Conservation (phyloP, 352 stramenopile species). For the Phytophthora pseudosyringae region DNA sequence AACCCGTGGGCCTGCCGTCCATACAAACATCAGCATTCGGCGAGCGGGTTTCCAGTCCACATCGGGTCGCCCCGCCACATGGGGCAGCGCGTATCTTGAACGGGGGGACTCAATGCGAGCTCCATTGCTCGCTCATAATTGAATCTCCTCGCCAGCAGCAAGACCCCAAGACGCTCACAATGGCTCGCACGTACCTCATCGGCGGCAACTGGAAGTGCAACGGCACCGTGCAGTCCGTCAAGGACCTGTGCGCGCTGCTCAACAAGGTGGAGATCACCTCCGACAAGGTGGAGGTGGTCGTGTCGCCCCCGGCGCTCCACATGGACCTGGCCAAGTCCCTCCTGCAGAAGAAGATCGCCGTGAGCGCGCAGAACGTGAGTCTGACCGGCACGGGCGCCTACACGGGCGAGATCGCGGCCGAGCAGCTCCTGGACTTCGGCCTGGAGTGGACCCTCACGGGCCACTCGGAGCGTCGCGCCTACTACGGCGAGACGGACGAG, state of each 20-base stretch:
- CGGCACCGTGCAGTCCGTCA: constrained; percentile 83
- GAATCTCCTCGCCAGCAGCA: constrained; percentile 18
- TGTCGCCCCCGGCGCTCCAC: constrained; percentile 74
- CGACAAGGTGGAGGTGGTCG: constrained; percentile 75
- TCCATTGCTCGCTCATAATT: constrained; percentile 19
- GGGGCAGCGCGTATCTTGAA: constrained; percentile 1
- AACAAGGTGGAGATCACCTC: constrained; percentile 73
- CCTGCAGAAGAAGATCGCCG: constrained; percentile 71
- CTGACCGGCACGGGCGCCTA: constrained; percentile 90
- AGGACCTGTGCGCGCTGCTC: constrained; percentile 86
- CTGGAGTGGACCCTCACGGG: constrained; percentile 76
- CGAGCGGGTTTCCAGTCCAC: not conserved
- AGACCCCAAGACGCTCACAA: constrained; percentile 11
- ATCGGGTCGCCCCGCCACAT: not conserved
- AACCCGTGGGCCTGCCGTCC: not conserved
- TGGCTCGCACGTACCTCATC: constrained; percentile 51
- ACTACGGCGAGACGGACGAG: constrained; percentile 89
- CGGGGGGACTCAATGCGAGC: not conserved
- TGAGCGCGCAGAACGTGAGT: constrained; percentile 87
- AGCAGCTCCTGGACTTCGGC: constrained; percentile 86
- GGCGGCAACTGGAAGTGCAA: constrained; percentile 69
- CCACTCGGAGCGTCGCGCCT: constrained; percentile 89
- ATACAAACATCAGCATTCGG: not conserved
- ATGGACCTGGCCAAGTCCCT: constrained; percentile 51
- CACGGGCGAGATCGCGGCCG: constrained; percentile 91